phyloP scores from a whole-genome alignment of 177 flowering plant genomes.

The Telopea speciosissima region DNA sequence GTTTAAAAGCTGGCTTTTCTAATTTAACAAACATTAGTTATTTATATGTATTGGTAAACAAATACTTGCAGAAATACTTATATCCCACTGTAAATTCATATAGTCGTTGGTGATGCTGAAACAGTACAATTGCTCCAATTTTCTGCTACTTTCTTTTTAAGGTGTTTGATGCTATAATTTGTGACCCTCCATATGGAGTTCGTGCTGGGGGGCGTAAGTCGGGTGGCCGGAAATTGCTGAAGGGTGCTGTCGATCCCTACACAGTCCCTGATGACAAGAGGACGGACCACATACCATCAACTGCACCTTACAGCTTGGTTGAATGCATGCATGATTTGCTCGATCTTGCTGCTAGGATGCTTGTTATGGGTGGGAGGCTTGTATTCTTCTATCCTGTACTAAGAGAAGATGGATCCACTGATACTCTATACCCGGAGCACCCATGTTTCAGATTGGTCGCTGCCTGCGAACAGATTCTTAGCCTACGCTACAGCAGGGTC shows the following conservation, averaged over 20 bases:
- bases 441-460: slow-evolving; percentile 72
- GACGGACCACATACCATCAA: slow-evolving; percentile 87
- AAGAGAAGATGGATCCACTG: slow-evolving; percentile 54
- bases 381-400: slow-evolving; percentile 88
- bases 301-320: slow-evolving; percentile 81
- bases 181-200: slow-evolving; percentile 98
- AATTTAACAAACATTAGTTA: too few species aligned
- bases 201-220: slow-evolving; percentile 99
- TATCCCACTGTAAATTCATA: neutral
- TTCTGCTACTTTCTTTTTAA: slow-evolving; percentile 12
- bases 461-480: slow-evolving; percentile 75
- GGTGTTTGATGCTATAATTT: slow-evolving; percentile 93
- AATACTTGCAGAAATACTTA: neutral
- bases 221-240: slow-evolving; percentile 85
- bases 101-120: neutral
- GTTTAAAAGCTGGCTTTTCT: too few species aligned
- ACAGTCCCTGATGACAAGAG: slow-evolving; percentile 85
- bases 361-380: slow-evolving; percentile 84
- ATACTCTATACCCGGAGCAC: slow-evolving; percentile 60
- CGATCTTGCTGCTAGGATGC: slow-evolving; percentile 83
- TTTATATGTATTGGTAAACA: neutral
- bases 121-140: neutral
- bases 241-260: slow-evolving; percentile 66
- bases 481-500: slow-evolving; percentile 82
- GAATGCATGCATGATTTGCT: slow-evolving; percentile 95